Evolutionary conservation across 257 asterid species (phyloP).

Genomic region (Nicotiana obtusifolia): DNA sequence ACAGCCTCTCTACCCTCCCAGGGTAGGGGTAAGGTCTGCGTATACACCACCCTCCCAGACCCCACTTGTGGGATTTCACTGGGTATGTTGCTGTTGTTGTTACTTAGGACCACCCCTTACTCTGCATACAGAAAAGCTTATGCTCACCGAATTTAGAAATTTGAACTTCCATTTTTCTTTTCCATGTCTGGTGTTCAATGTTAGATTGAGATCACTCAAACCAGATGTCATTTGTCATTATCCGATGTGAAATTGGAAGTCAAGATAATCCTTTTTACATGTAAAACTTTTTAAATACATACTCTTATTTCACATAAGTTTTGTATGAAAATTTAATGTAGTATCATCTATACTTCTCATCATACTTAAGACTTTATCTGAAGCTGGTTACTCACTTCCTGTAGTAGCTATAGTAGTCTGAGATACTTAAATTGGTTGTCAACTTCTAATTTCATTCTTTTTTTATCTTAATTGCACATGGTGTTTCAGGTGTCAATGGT

Average conservation of each 20-base stretch:
- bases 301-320: neutral
- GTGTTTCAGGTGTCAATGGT: conserved; percentile 82
- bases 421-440: neutral
- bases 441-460: conserved; percentile 8
- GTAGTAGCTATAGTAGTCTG: neutral
- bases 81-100: too few relatives aligned
- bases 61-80: too few relatives aligned
- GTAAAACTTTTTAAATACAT: neutral
- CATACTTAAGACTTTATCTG: neutral
- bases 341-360: neutral
- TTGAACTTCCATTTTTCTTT: too few relatives aligned
- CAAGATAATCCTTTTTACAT: neutral
- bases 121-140: neutral
- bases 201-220: neutral
- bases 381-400: neutral
- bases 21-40: too few relatives aligned
- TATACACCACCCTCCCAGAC: too few relatives aligned
- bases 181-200: too few relatives aligned
- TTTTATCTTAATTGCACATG: conserved; percentile 9
- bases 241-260: neutral
- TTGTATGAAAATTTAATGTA: neutral
- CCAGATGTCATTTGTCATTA: neutral
- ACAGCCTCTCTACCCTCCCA: too few relatives aligned
- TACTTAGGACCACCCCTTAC: neutral
- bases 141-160: neutral